Evolutionary conservation across 768 basidiomycete genomes (phyloP).

Genomic region (Suillus hirtellus): DNA sequence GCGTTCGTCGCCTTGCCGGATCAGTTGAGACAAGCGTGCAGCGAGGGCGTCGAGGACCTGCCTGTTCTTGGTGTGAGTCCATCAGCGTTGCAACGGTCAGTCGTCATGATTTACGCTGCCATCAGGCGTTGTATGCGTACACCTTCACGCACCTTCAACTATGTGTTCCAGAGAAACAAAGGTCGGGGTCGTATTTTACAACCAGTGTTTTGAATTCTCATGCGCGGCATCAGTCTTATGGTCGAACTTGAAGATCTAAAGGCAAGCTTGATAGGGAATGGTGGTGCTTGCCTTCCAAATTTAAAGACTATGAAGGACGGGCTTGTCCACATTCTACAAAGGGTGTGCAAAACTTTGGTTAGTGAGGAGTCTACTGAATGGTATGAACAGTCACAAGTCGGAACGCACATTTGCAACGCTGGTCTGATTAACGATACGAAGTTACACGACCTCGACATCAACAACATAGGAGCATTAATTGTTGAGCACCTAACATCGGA

Average conservation of each 20-base stretch:
- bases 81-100: not conserved
- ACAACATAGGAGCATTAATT: constrained; percentile 20
- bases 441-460: constrained; percentile 22
- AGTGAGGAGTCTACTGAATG: constrained; percentile 13
- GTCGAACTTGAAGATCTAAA: not conserved
- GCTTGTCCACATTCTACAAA: constrained; percentile 19
- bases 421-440: constrained; percentile 19
- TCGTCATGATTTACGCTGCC: constrained; percentile 12
- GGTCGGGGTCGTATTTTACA: constrained; percentile 15
- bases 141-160: constrained; percentile 26
- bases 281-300: constrained; percentile 17
- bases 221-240: constrained; percentile 10
- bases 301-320: constrained; percentile 16
- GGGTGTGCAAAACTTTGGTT: constrained; percentile 11
- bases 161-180: constrained; percentile 19
- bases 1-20: constrained; percentile 17
- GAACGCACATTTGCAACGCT: constrained; percentile 27
- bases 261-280: constrained; percentile 7
- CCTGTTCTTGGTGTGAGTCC: constrained; percentile 28
- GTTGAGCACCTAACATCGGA: constrained; percentile 4
- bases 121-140: constrained; percentile 31
- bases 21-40: constrained; percentile 15
- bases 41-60: constrained; percentile 15
- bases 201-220: constrained; percentile 12
- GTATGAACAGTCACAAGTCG: constrained; percentile 5